Evolutionary conservation across 2,329 filamentous ascomycete species (phyloP).

Genomic region (Delphinella strobiligena): DNA sequence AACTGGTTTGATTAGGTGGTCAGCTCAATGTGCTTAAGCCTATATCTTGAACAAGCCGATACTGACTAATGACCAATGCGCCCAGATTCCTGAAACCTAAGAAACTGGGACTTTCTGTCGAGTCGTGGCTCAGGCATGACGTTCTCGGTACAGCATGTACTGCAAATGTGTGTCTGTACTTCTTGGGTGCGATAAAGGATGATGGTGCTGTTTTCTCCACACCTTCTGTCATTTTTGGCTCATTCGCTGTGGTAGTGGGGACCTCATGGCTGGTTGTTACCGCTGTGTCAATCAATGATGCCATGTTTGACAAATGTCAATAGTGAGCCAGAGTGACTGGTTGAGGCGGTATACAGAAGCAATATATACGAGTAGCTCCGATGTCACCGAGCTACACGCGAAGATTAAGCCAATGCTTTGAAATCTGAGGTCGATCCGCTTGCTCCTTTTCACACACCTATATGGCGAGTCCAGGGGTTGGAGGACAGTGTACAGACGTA

Average conservation of each 20-base stretch:
- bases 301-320: constrained; percentile 1
- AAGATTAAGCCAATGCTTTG: no score
- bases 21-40: no score
- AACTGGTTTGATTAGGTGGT: no score
- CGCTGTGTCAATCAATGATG: constrained; percentile 7
- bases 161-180: constrained; percentile 86
- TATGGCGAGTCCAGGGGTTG: not conserved
- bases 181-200: constrained; percentile 29
- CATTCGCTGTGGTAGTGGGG: not conserved
- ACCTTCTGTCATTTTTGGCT: not conserved
- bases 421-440: no score
- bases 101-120: constrained; percentile 64
- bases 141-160: constrained; percentile 61
- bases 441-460: no score
- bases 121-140: constrained; percentile 80
- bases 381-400: no score
- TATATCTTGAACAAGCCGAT: no score
- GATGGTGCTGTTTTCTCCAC: not conserved
- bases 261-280: constrained; percentile 8
- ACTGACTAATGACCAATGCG: constrained; percentile 71
- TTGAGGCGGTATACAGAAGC: no score
- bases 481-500: not conserved
- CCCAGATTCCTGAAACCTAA: constrained; percentile 91
- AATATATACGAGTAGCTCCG: no score
- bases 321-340: no score